phyloP scores from a whole-genome alignment of 768 basidiomycete species.

The Leucosporidium creatinivorum region DNA sequence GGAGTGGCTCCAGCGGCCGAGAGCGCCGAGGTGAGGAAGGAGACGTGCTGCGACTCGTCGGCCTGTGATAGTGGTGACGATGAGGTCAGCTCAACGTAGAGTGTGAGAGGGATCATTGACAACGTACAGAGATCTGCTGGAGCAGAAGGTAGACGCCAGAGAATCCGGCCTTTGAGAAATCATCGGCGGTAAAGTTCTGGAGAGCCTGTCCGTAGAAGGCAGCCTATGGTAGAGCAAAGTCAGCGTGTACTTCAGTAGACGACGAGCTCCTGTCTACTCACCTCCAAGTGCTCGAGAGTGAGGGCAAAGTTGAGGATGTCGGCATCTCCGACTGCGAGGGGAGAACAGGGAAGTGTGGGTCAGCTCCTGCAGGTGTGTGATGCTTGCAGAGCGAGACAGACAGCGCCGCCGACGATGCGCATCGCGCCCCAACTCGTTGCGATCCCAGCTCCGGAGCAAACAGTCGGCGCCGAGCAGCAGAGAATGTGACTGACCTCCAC shows the following conservation, averaged over 20 bases:
- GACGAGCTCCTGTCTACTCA: background rate
- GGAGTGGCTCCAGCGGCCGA: constrained; percentile 46
- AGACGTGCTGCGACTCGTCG: constrained; percentile 56
- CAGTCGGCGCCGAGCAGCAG: background rate
- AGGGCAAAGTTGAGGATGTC: constrained; percentile 34
- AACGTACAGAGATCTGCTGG: constrained; percentile 6
- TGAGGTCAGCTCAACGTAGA: constrained; percentile 46
- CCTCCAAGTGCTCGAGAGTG: constrained; percentile 32
- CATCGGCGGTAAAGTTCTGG: constrained; percentile 47
- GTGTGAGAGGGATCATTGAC: constrained; percentile 27
- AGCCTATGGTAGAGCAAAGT: background rate
- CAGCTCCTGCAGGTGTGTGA: too few species aligned
- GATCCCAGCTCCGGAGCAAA: too few species aligned
- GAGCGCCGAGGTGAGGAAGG: constrained; percentile 49
- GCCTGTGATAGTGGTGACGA: constrained; percentile 40
- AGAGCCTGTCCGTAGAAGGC: constrained; percentile 33
- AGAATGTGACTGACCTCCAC: constrained; percentile 7
- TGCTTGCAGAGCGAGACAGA: too few species aligned
- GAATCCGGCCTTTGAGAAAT: constrained; percentile 45
- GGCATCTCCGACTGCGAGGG: constrained; percentile 17
- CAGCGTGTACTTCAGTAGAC: too few species aligned
- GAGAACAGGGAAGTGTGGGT: too few species aligned
- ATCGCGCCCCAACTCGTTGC: too few species aligned
- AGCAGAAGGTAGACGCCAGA: constrained; percentile 38
- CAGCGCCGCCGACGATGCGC: too few species aligned